Conservation (phyloP, 2,329 filamentous ascomycete genomes). For the Penicillium sumatraense region DNA sequence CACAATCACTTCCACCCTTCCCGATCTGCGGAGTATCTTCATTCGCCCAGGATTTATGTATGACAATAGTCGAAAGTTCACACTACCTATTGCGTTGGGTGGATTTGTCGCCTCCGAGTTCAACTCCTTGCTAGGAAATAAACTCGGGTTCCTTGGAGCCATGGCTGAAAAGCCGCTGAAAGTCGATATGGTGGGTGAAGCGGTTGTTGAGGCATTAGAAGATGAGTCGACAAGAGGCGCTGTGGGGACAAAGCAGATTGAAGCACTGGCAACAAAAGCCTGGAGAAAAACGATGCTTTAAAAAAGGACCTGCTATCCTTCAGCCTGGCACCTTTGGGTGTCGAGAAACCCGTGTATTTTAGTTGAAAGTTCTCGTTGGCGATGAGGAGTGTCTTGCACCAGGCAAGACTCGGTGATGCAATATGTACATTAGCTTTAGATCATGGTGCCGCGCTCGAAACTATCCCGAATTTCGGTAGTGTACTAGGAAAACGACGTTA, state of each 20-base stretch:
- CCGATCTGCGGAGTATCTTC: slow-evolving; percentile 77
- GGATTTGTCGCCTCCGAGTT: slow-evolving; percentile 75
- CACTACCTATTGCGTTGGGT: slow-evolving; percentile 79
- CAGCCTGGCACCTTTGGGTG: slow-evolving; percentile 3
- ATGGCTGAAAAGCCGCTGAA: slow-evolving; percentile 85
- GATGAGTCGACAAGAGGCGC: slow-evolving; percentile 74
- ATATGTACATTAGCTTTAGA: slow-evolving; percentile 58
- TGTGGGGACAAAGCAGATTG: slow-evolving; percentile 78
- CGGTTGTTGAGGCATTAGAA: slow-evolving; percentile 82
- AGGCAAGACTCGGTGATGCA: slow-evolving; percentile 9
- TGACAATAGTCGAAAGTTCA: slow-evolving; percentile 79
- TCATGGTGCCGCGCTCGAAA: slow-evolving; percentile 96
- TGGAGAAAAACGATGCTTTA: slow-evolving; percentile 93
- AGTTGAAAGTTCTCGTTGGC: slow-evolving; percentile 5
- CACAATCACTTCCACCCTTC: slow-evolving; percentile 73
- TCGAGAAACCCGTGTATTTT: slow-evolving; percentile 5
- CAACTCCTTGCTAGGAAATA: slow-evolving; percentile 76
- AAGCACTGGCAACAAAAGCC: slow-evolving; percentile 75
- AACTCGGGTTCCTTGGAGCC: slow-evolving; percentile 78
- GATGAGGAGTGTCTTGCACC: slow-evolving; percentile 4
- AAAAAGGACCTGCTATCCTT: slow-evolving; percentile 24
- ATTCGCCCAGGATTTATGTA: slow-evolving; percentile 87
- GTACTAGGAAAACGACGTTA: slow-evolving; percentile 59
- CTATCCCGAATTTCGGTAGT: slow-evolving; percentile 95
- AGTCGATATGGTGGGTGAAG: slow-evolving; percentile 84